phyloP scores from a whole-genome alignment of 2,329 filamentous ascomycete genomes.

The Didymella glomerata region DNA sequence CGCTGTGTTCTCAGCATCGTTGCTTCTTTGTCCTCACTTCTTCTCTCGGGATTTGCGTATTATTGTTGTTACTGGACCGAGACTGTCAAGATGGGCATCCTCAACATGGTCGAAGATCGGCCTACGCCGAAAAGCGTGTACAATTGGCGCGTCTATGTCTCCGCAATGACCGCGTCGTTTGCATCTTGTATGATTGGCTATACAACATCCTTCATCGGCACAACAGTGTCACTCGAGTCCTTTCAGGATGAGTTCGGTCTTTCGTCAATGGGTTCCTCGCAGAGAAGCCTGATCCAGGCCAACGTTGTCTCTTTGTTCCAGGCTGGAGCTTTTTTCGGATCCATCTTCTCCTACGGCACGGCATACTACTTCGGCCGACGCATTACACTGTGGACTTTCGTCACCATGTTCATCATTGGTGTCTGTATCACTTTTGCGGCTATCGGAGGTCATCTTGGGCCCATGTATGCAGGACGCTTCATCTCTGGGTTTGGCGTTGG shows the following conservation, averaged over 20 bases:
- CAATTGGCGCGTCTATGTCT: conserved; percentile 67
- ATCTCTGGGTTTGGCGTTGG: conserved; percentile 66
- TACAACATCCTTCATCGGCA: conserved; percentile 79
- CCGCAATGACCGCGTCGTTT: conserved; percentile 63
- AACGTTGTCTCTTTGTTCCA: conserved; percentile 86
- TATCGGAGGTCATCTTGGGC: conserved; percentile 58
- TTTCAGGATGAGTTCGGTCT: conserved; percentile 76
- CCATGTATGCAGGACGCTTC: conserved; percentile 66
- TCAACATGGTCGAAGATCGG: conserved; percentile 51
- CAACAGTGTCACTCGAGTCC: conserved; percentile 73
- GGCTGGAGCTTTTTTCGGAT: conserved; percentile 83
- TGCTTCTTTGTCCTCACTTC: not conserved
- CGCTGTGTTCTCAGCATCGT: not conserved
- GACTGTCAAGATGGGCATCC: conserved; percentile 43
- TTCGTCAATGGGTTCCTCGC: conserved; percentile 54
- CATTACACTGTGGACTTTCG: conserved; percentile 60
- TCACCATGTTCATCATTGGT: conserved; percentile 70
- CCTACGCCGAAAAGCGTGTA: conserved; percentile 66
- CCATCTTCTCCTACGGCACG: conserved; percentile 63
- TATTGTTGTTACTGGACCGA: not conserved
- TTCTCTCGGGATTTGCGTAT: not conserved
- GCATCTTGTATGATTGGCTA: conserved; percentile 68
- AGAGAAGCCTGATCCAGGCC: conserved; percentile 69
- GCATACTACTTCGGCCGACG: conserved; percentile 74
- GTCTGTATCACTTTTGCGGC: conserved; percentile 73